These are phyloP conservation scores for Draba incana DNA, from an alignment of 345 rosid species.

Conservation along the genomic window DNA sequence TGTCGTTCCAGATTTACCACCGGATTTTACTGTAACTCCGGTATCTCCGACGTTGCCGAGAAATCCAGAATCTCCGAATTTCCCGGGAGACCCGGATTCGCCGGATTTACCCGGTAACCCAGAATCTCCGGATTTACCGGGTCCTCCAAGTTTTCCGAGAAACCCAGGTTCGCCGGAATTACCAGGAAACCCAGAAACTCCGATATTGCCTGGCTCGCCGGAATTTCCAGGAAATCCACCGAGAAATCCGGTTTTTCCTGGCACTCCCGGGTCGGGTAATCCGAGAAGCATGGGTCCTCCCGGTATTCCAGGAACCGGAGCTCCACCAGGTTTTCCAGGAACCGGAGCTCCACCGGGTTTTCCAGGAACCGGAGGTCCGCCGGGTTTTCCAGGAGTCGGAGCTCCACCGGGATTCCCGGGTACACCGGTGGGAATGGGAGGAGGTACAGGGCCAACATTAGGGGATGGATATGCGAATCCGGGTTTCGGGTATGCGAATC, in stretches of 20 bases:
- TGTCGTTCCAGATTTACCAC: constrained; percentile 41
- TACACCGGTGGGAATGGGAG: constrained; percentile 37
- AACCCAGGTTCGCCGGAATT: constrained; percentile 22
- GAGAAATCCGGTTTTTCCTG: constrained; percentile 21
- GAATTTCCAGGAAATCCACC: constrained; percentile 23
- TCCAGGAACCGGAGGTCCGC: constrained; percentile 37
- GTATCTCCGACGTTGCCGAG: constrained; percentile 11
- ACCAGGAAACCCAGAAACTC: constrained; percentile 14
- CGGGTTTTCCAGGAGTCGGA: constrained; percentile 18
- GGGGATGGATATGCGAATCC: constrained; percentile 44
- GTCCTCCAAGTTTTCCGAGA: constrained; percentile 15
- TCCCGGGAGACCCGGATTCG: constrained; percentile 19
- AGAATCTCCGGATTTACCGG: constrained; percentile 13
- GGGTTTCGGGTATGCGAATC: constrained; percentile 44
- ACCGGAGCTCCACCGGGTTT: constrained; percentile 2
- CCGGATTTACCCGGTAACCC: constrained; percentile 1
- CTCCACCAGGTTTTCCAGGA: constrained; percentile 30
- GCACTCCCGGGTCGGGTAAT: background rate
- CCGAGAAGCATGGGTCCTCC: background rate
- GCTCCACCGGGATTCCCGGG: constrained; percentile 18
- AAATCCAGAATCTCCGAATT: constrained; percentile 29
- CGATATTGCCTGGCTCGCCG: constrained; percentile 31
- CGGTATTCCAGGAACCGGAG: constrained; percentile 11
- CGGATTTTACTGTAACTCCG: constrained; percentile 34
- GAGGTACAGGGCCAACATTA: constrained; percentile 34